Percentiles rank a stretch among this genome's conserved stretches.
These are phyloP conservation scores for Aquilaria agallochum DNA, from an alignment of 441 rosid species.

Conservation along the genomic window DNA sequence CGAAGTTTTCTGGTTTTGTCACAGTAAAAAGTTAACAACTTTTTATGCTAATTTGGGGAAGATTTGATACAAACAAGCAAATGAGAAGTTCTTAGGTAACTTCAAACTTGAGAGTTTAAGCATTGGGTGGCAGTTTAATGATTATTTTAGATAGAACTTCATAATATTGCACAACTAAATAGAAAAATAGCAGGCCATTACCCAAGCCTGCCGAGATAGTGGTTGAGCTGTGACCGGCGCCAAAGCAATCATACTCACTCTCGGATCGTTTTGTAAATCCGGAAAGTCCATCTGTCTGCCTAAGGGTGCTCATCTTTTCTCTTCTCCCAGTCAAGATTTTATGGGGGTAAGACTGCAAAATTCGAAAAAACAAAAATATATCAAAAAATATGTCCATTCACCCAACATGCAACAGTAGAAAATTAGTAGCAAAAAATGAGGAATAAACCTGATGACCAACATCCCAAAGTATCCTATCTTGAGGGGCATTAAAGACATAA, in stretches of 20 bases:
- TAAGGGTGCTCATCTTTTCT: constrained; percentile 77
- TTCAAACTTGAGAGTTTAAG: no score
- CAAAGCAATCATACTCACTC: constrained; percentile 91
- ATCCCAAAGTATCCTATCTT: constrained; percentile 88
- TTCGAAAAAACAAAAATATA: not conserved
- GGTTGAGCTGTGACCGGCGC: constrained; percentile 91
- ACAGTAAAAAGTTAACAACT: no score
- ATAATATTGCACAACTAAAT: no score
- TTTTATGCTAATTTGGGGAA: no score
- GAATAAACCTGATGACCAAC: constrained; percentile 87
- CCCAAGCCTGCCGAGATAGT: constrained; percentile 93
- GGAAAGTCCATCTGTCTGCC: constrained; percentile 83
- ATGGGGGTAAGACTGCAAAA: constrained; percentile 77
- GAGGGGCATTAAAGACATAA: constrained; percentile 80
- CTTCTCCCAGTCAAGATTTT: constrained; percentile 95
- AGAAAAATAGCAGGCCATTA: constrained; percentile 22
- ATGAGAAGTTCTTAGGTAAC: no score
- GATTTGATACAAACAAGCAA: no score
- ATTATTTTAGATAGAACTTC: no score
- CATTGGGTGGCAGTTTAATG: no score
- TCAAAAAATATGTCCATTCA: constrained; percentile 1
- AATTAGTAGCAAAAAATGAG: constrained; percentile 1
- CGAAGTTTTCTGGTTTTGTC: no score
- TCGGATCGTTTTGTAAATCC: constrained; percentile 89
- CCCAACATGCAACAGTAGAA: not conserved